A percentile compares a stretch with the other conserved stretches of the same genome.
Evolutionary conservation across 2,329 filamentous ascomycete species (phyloP).

Genomic region (Fusarium armeniacum): DNA sequence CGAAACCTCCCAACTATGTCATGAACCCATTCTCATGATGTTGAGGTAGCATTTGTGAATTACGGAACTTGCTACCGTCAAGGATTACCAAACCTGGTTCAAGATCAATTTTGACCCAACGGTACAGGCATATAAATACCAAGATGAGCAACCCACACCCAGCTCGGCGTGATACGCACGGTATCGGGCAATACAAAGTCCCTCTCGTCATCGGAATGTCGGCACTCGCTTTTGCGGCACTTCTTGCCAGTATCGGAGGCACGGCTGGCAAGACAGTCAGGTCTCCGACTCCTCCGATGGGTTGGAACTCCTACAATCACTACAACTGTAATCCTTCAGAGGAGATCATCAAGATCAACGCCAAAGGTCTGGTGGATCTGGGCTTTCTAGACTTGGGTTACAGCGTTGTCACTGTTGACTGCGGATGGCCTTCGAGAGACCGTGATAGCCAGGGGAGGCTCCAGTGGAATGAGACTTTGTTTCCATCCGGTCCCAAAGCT

Average conservation of each 20-base stretch:
- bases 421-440: conserved; percentile 65
- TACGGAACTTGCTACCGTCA: neutral
- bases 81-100: neutral
- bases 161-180: neutral
- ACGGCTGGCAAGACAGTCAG: conserved; percentile 28
- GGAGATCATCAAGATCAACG: conserved; percentile 57
- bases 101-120: neutral
- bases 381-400: conserved; percentile 68
- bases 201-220: conserved; percentile 13
- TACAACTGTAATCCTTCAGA: conserved; percentile 42
- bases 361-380: conserved; percentile 65
- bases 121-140: neutral
- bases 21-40: neutral
- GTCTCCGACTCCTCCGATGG: conserved; percentile 59
- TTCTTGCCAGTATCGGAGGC: conserved; percentile 20
- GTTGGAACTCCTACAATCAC: conserved; percentile 73
- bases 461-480: conserved; percentile 64
- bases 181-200: neutral
- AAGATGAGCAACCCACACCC: neutral
- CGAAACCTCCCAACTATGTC: neutral
- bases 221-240: conserved; percentile 5
- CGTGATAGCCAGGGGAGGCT: conserved; percentile 61
- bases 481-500: conserved; percentile 65
- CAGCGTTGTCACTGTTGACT: conserved; percentile 69
- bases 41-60: neutral